A percentile compares a stretch with the other conserved stretches of the same genome.
Conservation (phyloP, 2,329 filamentous ascomycete species). For the Metarhizium sp. region DNA sequence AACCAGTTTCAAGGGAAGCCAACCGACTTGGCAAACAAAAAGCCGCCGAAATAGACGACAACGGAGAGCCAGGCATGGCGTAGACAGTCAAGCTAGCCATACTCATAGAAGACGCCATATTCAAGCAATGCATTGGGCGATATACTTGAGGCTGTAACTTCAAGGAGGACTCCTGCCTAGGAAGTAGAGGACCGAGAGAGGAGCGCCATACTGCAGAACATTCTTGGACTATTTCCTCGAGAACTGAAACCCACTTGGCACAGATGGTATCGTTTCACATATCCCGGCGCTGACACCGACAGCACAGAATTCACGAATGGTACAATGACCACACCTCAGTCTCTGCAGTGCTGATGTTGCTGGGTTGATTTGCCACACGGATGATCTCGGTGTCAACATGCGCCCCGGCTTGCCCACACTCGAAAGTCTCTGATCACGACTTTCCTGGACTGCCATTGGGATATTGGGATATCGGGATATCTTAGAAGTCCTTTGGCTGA, state of each 20-base stretch:
- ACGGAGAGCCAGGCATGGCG: background rate
- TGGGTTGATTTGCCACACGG: too few species aligned
- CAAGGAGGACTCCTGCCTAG: background rate
- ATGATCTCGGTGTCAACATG: too few species aligned
- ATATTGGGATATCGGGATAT: too few species aligned
- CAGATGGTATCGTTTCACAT: background rate
- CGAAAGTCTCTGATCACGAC: too few species aligned
- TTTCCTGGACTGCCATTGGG: too few species aligned
- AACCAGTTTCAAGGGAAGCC: slow-evolving; percentile 39
- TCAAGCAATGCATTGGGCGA: background rate
- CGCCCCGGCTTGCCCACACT: too few species aligned
- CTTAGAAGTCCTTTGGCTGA: too few species aligned
- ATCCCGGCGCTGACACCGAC: too few species aligned
- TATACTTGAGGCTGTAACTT: background rate
- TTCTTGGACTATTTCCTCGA: background rate
- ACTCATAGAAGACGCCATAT: background rate
- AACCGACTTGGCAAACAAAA: slow-evolving; percentile 24
- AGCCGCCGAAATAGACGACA: slow-evolving; percentile 15
- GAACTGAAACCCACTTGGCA: background rate
- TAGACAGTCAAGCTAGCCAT: background rate
- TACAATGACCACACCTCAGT: background rate
- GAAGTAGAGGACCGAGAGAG: background rate
- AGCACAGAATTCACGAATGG: background rate
- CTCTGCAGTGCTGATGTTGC: too few species aligned
- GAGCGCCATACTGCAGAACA: background rate